phyloP scores from a whole-genome alignment of 257 asterid species.

The Salvia rosmarinus region DNA sequence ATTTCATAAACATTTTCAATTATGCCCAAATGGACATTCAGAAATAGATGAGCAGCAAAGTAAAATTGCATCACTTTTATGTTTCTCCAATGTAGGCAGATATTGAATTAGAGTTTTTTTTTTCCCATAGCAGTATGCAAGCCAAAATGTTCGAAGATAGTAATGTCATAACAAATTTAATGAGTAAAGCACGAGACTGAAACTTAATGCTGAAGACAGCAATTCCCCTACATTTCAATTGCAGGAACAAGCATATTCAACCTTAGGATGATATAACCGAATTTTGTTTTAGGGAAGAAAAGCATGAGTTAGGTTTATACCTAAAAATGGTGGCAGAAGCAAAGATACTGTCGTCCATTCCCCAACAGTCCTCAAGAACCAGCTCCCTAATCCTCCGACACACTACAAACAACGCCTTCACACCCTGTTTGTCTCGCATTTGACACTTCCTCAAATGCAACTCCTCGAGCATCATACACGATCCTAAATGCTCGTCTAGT shows the following conservation, averaged over 20 bases:
- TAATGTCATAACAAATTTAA: neutral
- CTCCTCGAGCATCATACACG: conserved; percentile 81
- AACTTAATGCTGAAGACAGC: too few relatives aligned
- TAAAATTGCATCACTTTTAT: neutral
- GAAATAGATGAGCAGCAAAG: neutral
- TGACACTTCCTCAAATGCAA: conserved; percentile 75
- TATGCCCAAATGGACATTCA: neutral
- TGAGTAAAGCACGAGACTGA: neutral
- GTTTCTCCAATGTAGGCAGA: neutral
- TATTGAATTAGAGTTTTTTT: neutral
- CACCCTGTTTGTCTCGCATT: conserved; percentile 60
- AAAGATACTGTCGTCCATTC: conserved; percentile 60
- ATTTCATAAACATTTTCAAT: neutral
- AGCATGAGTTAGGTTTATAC: conserved; percentile 41
- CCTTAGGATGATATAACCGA: neutral
- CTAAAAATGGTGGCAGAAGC: conserved; percentile 60
- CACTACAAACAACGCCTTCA: conserved; percentile 63
- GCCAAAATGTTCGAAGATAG: conserved; percentile 2
- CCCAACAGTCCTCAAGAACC: conserved; percentile 77
- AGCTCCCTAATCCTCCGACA: conserved; percentile 63
- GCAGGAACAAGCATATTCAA: conserved; percentile 21
- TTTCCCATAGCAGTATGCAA: neutral
- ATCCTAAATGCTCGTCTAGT: conserved; percentile 73
- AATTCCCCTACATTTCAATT: neutral
- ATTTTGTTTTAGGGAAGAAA: neutral